A percentile compares a stretch with the other conserved stretches of the same genome.
Evolutionary conservation across 129 eudicot species (phyloP).

Genomic region (Artemisia tridentata): DNA sequence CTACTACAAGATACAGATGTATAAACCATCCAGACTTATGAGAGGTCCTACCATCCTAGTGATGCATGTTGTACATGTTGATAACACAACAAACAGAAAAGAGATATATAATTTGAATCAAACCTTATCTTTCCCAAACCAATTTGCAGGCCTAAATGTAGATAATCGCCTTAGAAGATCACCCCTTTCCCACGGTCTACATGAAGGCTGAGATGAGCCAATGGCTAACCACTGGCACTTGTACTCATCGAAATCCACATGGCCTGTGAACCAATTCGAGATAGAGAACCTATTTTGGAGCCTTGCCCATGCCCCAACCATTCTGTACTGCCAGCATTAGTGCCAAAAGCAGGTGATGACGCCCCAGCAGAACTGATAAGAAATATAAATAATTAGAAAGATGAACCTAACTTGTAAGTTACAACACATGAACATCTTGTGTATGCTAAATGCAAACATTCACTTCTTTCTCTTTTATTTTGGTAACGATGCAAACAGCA

Average conservation of each 20-base stretch:
- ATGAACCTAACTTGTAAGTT: background rate
- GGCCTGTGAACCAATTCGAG: conserved; percentile 68
- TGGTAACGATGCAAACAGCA: too few species aligned
- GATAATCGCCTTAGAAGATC: conserved; percentile 82
- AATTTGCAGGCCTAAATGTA: conserved; percentile 71
- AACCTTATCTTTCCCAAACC: conserved; percentile 94
- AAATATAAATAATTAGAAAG: background rate
- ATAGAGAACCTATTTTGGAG: conserved; percentile 73
- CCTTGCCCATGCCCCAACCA: conserved; percentile 80
- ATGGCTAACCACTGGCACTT: conserved; percentile 68
- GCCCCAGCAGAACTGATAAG: conserved; percentile 83
- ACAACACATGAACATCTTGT: background rate
- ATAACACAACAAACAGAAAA: conserved; percentile 5
- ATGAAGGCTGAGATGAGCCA: conserved; percentile 83
- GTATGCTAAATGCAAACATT: background rate
- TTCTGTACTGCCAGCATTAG: conserved; percentile 76
- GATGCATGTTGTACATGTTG: conserved; percentile 15
- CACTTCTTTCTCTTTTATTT: too few species aligned
- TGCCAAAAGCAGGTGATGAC: conserved; percentile 82
- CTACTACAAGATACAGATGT: conserved; percentile 6
- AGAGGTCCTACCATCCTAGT: conserved; percentile 6
- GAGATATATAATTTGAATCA: conserved; percentile 9
- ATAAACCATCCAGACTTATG: background rate
- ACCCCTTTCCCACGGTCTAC: conserved; percentile 99
- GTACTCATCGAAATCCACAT: conserved; percentile 62